These are phyloP conservation scores for Suhomyces ambrosiae DNA, from an alignment of 1,139 yeast genomes.

Conservation along the genomic window DNA sequence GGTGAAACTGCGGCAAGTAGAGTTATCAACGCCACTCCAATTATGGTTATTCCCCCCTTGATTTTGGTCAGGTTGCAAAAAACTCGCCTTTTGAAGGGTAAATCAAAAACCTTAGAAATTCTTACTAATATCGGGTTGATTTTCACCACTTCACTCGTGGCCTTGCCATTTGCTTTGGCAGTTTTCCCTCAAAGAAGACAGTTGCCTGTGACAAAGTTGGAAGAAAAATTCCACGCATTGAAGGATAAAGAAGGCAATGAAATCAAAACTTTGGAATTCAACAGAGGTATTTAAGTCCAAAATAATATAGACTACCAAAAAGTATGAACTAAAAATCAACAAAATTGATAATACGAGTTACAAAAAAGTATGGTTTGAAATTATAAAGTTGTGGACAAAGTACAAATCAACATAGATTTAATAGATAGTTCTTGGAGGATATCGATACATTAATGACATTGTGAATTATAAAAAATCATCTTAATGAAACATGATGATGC, in stretches of 20 bases:
- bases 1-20: slow-evolving; percentile 96
- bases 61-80: slow-evolving; percentile 75
- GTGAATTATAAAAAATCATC: too few relatives aligned
- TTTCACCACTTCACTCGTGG: slow-evolving; percentile 80
- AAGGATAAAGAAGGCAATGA: slow-evolving; percentile 65
- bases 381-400: too few relatives aligned
- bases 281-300: slow-evolving; percentile 91
- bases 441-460: too few relatives aligned
- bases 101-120: slow-evolving; percentile 64
- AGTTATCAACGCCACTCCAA: slow-evolving; percentile 93
- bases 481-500: too few relatives aligned
- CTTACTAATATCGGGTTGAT: slow-evolving; percentile 80
- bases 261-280: slow-evolving; percentile 70
- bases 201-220: slow-evolving; percentile 61
- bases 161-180: slow-evolving; percentile 91
- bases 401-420: too few relatives aligned
- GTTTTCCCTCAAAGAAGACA: slow-evolving; percentile 88
- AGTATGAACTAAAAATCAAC: too few relatives aligned
- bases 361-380: too few relatives aligned
- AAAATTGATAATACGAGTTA: too few relatives aligned
- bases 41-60: slow-evolving; percentile 95
- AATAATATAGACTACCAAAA: too few relatives aligned
- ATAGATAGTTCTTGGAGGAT: too few relatives aligned
- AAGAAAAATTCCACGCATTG: slow-evolving; percentile 59
- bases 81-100: slow-evolving; percentile 61